Base-by-base conservation (phyloP, 306 rosid genomes). In the Trichosanthes cucumerina region DNA sequence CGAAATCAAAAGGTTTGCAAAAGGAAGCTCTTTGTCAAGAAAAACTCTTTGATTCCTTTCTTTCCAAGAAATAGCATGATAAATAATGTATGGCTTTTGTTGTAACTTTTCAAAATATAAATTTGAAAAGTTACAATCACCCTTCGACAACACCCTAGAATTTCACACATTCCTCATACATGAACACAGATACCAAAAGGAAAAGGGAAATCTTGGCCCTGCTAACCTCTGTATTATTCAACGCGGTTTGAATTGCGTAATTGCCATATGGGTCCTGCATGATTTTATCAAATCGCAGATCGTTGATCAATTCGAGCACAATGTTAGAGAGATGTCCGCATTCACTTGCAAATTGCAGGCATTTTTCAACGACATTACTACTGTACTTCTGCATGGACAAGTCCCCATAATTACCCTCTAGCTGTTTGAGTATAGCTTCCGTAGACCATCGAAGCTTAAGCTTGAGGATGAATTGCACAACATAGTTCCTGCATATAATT, bases 191-290 rank as follows among this genome's bases (percentile, higher is more conserved):
- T 43, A 21, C 26, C 23, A 72, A 26, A 47, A 72, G 28, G 41
- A 72, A 28, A 73, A 49, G 43, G 60, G 58, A 14, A 75, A 16
- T 58, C 49, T 68, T 62, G 64, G 36, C 24, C 43, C 21, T 71
- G 39, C 86, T 63, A 53, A 89, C 92, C 86, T 85, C 84, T 9
- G 90, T 78, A 7, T 78, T 86, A 34, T 57, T 21, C 34, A 87
- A 56, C 1, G 90, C 92, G 4, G 84, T 84, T 79, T 89, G 92
- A 66, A 87, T 77, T 58, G 81, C 89, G 77, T 85, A 89, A 52
- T 89, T 89, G 0, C 89, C 92, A 19, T 80, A 87, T 57, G 89
- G 88, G 79, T 89, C 90, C 65, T 82, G 90, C 88, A 89, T 83
- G 77, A 89, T 79, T 77, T 85, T 87, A 77, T 83, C 90, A 24